Evolutionary conservation across 306 rosid species (phyloP).

Genomic region (Quercus bicolor): DNA sequence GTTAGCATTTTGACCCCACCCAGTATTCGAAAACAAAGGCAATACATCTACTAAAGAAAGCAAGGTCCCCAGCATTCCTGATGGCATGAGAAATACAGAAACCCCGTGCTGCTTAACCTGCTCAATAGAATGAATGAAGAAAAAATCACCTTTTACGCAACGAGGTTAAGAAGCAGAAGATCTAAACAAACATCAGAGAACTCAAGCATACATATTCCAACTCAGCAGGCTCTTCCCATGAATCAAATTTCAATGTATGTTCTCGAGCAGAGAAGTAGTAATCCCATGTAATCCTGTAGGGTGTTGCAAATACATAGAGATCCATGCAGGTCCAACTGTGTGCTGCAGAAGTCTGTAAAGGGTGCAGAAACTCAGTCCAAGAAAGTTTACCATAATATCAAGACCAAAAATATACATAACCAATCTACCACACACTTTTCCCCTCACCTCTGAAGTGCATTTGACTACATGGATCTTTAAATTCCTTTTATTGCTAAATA

Average conservation of each 20-base stretch:
- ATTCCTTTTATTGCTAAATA: neutral
- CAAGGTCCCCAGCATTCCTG: conserved; percentile 94
- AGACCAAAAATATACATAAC: neutral
- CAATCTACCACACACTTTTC: neutral
- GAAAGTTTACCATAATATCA: neutral
- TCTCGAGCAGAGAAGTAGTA: conserved; percentile 84
- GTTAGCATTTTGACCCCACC: conserved; percentile 91
- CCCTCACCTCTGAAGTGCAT: neutral
- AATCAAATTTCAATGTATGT: conserved; percentile 70
- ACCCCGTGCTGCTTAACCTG: conserved; percentile 97
- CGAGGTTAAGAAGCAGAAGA: neutral
- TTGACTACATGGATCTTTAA: neutral
- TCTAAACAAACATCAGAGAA: conserved; percentile 17
- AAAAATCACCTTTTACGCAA: conserved; percentile 20
- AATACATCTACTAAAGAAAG: conserved; percentile 78
- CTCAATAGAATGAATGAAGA: conserved; percentile 17
- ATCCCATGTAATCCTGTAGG: conserved; percentile 95
- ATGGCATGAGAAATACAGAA: conserved; percentile 98
- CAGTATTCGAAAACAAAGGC: conserved; percentile 85
- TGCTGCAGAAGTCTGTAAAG: conserved; percentile 73
- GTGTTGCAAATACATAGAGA: conserved; percentile 92
- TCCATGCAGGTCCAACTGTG: conserved; percentile 99
- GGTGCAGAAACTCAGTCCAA: neutral
- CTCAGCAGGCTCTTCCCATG: conserved; percentile 98
- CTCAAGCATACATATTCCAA: conserved; percentile 78